These are phyloP conservation scores for Rhododendron henanense DNA, from an alignment of 148 eudicot genomes.

Conservation along the genomic window DNA sequence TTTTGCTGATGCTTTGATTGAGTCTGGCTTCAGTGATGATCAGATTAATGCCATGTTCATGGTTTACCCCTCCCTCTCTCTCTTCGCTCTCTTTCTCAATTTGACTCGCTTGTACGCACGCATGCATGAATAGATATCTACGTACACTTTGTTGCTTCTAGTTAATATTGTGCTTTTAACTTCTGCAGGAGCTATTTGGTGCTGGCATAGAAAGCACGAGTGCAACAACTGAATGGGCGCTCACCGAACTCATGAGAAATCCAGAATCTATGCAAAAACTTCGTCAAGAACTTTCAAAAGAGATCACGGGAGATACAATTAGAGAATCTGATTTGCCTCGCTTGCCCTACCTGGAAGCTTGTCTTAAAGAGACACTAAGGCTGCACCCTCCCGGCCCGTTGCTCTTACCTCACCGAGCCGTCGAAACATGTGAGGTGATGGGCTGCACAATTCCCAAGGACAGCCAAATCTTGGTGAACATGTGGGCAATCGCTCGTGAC, in stretches of 20 bases:
- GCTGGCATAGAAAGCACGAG: constrained; percentile 7
- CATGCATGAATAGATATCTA: too few species aligned
- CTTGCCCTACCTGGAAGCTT: constrained; percentile 7
- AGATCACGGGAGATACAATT: not conserved
- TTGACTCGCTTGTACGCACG: not conserved
- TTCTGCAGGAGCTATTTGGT: not conserved
- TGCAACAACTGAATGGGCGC: constrained; percentile 2
- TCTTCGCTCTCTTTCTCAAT: not conserved
- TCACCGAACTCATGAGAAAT: not conserved
- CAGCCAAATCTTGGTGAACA: constrained; percentile 1
- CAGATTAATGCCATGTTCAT: constrained; percentile 1
- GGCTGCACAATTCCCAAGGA: constrained; percentile 7
- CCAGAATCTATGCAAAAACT: not conserved
- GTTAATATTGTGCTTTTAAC: not conserved
- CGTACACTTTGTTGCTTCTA: too few species aligned
- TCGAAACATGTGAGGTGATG: constrained; percentile 6
- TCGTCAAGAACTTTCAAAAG: not conserved
- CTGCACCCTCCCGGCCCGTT: constrained; percentile 10
- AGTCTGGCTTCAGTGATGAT: not conserved
- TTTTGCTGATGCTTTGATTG: not conserved
- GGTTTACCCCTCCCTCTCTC: not conserved
- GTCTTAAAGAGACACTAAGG: constrained; percentile 11
- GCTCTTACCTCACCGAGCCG: constrained; percentile 9
- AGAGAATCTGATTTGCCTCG: constrained; percentile 5
- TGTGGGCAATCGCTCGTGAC: constrained; percentile 15